These are phyloP conservation scores for Malus sieversii DNA, from an alignment of 306 rosid species.

Conservation along the genomic window DNA sequence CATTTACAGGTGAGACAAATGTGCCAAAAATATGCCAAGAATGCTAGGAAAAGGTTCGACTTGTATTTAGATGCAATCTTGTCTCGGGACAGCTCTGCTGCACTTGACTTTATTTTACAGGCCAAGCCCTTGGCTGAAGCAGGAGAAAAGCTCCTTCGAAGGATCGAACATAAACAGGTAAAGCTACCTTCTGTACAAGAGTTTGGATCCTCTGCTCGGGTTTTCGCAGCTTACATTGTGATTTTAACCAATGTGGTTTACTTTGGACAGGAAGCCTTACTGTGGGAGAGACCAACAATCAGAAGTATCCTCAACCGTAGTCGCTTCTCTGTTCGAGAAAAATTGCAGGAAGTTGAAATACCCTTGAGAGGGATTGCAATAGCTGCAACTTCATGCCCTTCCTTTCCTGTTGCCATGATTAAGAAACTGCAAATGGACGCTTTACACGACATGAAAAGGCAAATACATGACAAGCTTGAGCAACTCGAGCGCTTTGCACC, in stretches of 20 bases:
- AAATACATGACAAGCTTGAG: conserved; percentile 29
- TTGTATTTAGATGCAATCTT: conserved; percentile 36
- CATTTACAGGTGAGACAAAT: conserved; percentile 42
- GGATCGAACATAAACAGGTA: conserved; percentile 39
- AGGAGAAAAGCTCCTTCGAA: conserved; percentile 43
- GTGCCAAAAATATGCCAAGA: conserved; percentile 34
- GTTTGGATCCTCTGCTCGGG: background rate
- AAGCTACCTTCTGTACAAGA: background rate
- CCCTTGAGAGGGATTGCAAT: conserved; percentile 59
- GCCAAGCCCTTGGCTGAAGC: conserved; percentile 38
- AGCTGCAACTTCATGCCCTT: conserved; percentile 39
- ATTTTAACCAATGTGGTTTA: background rate
- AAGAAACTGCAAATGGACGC: conserved; percentile 37
- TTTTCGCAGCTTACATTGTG: background rate
- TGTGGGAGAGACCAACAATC: conserved; percentile 55
- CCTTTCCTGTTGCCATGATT: conserved; percentile 29
- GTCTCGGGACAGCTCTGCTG: conserved; percentile 31
- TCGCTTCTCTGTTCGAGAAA: conserved; percentile 27
- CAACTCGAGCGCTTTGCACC: conserved; percentile 26
- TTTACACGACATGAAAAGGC: conserved; percentile 23
- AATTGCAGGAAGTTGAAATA: conserved; percentile 36
- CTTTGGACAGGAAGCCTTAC: conserved; percentile 46
- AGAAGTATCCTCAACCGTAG: conserved; percentile 10
- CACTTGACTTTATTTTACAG: conserved; percentile 23
- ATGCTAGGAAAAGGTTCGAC: conserved; percentile 36